Evolutionary conservation across 1,284 basidiomycete genomes (phyloP), one percentile per base, ranked within the genome.

Genomic region (Ustilago tritici): DNA sequence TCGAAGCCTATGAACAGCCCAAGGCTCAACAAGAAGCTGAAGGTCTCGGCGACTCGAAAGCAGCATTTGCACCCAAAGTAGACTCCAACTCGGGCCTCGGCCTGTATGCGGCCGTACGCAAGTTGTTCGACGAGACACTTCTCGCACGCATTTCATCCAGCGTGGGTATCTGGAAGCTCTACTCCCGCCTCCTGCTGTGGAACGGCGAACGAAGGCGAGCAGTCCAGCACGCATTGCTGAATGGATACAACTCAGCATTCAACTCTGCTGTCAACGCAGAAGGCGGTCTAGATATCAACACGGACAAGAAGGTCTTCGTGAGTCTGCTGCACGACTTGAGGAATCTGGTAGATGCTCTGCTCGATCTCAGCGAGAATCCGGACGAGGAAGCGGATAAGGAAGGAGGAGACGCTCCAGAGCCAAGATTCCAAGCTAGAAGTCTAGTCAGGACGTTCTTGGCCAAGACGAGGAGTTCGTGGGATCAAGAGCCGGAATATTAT

Each of bases 401-500:
- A 56, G 69, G 64, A 9, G 65, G 60, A 8, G 63, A 73, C 23
- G 71, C 80, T 36, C 82, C 78, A 43, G 55, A 89, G 78, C 98
- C 95, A 94, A 89, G 89, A 84, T 90, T 93, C 85, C 94, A 96
- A 87, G 94, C 92, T 46, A 89, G 92, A 65, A 96, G 93, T 71
- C 89, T 98, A 65, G 90, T 98, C 61, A 89, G 95, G 84, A 92
- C 92, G 49, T 98, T 98, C 86, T 90, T 95, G 87, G 94, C 93
- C 3, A 79, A 89, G 60, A 89, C 89, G n/a, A 86, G 83, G 78
- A 83, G 92, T 23, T 74, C 79, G 63, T 98, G 95, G 82, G 93
- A 92, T 84, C 93, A 94, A 65, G 93, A 96, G 86, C 89, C 90
- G 2, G 94, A 94, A 87, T 98, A 93, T 92, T 87, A 89, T 49